Conservation (phyloP, 176 grass and related monocot genomes). For the Oryza longistaminata region DNA sequence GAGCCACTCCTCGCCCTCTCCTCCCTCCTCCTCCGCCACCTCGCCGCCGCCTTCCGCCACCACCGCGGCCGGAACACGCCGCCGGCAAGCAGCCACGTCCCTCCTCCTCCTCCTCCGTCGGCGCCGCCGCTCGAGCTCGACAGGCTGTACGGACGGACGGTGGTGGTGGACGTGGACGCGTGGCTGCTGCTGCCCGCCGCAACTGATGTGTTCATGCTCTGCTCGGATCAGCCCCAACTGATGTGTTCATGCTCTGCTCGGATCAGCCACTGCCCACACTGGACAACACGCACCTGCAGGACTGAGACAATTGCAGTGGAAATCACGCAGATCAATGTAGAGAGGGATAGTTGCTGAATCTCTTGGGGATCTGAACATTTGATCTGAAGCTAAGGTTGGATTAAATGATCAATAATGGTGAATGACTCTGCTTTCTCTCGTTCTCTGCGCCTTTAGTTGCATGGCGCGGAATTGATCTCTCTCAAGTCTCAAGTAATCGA, state of each 20-base stretch:
- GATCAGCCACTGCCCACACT: neutral
- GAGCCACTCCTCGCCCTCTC: constrained; percentile 45
- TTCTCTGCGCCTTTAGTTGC: too few species aligned
- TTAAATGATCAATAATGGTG: too few species aligned
- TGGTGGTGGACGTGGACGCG: constrained; percentile 64
- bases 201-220: too few species aligned
- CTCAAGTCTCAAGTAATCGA: too few species aligned
- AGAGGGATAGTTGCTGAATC: too few species aligned
- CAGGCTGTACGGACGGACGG: constrained; percentile 29
- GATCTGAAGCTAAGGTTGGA: too few species aligned
- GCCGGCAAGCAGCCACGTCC: neutral
- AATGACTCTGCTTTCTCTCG: too few species aligned
- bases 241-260: neutral
- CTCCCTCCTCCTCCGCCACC: constrained; percentile 44
- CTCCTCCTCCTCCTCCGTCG: neutral
- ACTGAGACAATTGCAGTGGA: neutral
- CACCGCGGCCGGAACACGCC: neutral
- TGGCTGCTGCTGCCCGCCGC: too few species aligned
- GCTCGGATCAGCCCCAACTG: too few species aligned
- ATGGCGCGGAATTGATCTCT: too few species aligned
- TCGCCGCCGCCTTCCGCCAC: neutral
- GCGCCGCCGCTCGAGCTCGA: constrained; percentile 32
- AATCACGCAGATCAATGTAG: neutral
- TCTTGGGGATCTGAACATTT: too few species aligned
- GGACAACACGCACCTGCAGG: neutral